A percentile compares a stretch with the other conserved stretches of the same genome.
These are phyloP conservation scores for Capsicum pubescens DNA, from an alignment of 257 asterid species.

Conservation along the genomic window DNA sequence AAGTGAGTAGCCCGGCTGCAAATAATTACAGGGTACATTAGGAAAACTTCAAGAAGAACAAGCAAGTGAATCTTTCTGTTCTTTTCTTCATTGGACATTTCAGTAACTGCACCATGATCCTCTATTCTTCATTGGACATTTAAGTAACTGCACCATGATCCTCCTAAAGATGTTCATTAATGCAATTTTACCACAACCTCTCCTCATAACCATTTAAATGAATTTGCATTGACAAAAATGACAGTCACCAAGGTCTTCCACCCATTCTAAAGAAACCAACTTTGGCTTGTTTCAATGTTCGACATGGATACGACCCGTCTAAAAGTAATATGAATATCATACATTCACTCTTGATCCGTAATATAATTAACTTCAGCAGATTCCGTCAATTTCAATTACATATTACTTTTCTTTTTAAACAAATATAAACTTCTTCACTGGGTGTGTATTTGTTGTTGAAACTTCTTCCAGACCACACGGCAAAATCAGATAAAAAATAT, in stretches of 20 bases:
- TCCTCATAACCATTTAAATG: not conserved
- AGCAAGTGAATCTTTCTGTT: not conserved
- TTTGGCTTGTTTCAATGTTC: not conserved
- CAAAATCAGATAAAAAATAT: constrained; percentile 10
- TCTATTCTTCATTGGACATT: not conserved
- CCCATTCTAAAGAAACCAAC: not conserved
- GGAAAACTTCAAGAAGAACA: constrained; percentile 22
- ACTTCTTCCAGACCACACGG: not conserved
- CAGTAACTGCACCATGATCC: not conserved
- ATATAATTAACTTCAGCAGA: not conserved
- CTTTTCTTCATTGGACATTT: constrained; percentile 16
- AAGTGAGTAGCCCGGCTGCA: constrained; percentile 84
- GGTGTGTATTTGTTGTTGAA: too few relatives aligned
- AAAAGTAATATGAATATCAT: not conserved
- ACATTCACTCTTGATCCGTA: not conserved
- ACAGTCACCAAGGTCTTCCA: not conserved
- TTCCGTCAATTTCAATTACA: not conserved
- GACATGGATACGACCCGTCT: not conserved
- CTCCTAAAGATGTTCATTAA: constrained; percentile 2
- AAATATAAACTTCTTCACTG: not conserved
- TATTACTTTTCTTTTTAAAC: not conserved
- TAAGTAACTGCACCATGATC: constrained; percentile 6
- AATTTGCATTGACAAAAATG: constrained; percentile 20
- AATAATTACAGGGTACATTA: not conserved
- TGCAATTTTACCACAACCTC: constrained; percentile 12